Base-by-base conservation (phyloP, 345 rosid species). In the Lepidium didymum region DNA sequence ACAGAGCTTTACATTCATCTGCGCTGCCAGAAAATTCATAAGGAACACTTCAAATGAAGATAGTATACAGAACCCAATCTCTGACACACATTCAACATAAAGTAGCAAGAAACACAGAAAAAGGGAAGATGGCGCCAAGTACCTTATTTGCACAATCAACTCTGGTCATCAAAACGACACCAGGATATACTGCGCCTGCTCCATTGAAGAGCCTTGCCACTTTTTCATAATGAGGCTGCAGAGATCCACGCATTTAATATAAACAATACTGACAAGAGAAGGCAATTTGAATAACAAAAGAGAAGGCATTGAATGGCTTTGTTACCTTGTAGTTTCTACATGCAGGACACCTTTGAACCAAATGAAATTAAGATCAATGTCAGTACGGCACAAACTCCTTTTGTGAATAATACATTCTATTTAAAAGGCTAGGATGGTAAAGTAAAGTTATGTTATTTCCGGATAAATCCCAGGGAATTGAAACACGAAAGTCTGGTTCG, bases 311-410 rank as follows among this genome's bases (percentile, higher is more conserved):
- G 23, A 46, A 40, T 13, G 27, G 27, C 35, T 15, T 25, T 19
- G 15, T 53, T 86, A 95, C 99, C 97, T 89, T 91, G 56, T 95
- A 95, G 80, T 91, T 95, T 79, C 97, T 84, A 85, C 97, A 95
- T 67, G 97, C 96, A 70, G 97, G 99, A 65, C 99, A 91, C 99
- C 97, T 94, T 29, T 85, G 81, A 75, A 58, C 41, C 74, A 54
- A 34, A 54, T 7, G 5, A 6, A 64, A 61, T 25, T 1, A 53
- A 16, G 34, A 18, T 55, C 44, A 68, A 29, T 67, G 42, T 67
- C 68, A 31, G 56, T 21, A 60, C 53, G 7, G n/a, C 76, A 31
- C 45, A 45, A 37, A 35, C 45, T 64, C 19, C 36, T 8, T 29
- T 64, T 64, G 45, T 50, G 35, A 12, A 33, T n/a, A 6, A 61